Conservation (phyloP, 2,329 filamentous ascomycete species). For the Penicillium thymicola region DNA sequence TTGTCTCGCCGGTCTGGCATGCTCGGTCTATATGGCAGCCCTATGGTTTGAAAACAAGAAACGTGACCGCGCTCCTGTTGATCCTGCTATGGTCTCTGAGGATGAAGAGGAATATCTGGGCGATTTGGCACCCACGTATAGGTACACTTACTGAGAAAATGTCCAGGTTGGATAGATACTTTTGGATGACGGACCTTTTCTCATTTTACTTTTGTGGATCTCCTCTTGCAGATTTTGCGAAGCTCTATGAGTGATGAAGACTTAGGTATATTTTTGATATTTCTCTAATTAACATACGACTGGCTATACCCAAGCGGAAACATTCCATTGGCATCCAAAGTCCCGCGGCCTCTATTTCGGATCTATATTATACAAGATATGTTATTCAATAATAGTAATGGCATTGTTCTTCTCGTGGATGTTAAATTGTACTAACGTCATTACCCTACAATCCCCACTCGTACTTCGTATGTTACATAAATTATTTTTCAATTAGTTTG, state of each 20-base stretch:
- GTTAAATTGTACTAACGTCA: not conserved
- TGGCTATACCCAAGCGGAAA: not conserved
- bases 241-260: not conserved
- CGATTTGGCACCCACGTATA: slow-evolving; percentile 43
- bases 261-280: not conserved
- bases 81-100: slow-evolving; percentile 23
- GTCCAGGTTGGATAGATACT: not conserved
- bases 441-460: not conserved
- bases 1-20: slow-evolving; percentile 59
- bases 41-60: slow-evolving; percentile 41
- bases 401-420: not conserved
- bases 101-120: slow-evolving; percentile 38
- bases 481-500: not conserved
- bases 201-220: not conserved
- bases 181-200: not conserved
- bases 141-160: slow-evolving; percentile 35
- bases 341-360: not conserved
- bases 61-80: slow-evolving; percentile 32
- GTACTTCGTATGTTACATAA: not conserved
- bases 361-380: not conserved
- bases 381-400: not conserved
- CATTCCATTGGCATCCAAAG: not conserved
- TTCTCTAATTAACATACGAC: not conserved
- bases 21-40: slow-evolving; percentile 38
- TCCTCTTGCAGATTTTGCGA: not conserved